These are phyloP conservation scores for Fusarium paranaense DNA, from an alignment of 2,329 filamentous ascomycete genomes.

Conservation along the genomic window DNA sequence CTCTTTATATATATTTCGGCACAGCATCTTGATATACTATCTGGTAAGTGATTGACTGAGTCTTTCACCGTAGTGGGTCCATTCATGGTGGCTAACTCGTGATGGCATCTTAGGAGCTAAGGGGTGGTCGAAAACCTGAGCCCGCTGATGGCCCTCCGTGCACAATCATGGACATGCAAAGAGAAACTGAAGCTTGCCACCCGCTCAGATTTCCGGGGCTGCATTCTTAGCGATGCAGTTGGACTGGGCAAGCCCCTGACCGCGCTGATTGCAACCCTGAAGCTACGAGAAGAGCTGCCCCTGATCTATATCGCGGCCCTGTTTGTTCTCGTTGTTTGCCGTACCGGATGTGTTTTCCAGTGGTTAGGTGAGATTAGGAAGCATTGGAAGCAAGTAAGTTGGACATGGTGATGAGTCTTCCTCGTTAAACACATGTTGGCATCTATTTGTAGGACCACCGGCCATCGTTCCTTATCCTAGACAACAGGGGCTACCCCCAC, in stretches of 20 bases:
- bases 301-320: fast-evolving
- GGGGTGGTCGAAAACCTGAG: too few relatives aligned
- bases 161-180: not conserved
- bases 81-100: not conserved
- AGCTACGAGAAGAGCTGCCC: too few relatives aligned
- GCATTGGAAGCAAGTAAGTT: not conserved
- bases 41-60: not conserved
- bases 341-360: not conserved
- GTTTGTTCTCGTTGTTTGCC: not conserved
- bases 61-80: not conserved
- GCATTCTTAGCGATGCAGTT: not conserved
- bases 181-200: not conserved
- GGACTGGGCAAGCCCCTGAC: too few relatives aligned
- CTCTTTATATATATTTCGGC: not conserved
- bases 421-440: not conserved
- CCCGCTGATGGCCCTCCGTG: too few relatives aligned
- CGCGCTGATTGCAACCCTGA: too few relatives aligned
- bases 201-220: not conserved
- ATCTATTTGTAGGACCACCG: not conserved
- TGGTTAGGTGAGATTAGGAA: not conserved
- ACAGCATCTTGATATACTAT: not conserved
- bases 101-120: not conserved
- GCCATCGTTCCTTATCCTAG: not conserved
- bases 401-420: not conserved
- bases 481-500: not conserved